Evolutionary conservation across 108 stramenopile genomes (phyloP), one percentile per base, ranked within the genome.

Genomic region (Cylindrotheca closterium): DNA sequence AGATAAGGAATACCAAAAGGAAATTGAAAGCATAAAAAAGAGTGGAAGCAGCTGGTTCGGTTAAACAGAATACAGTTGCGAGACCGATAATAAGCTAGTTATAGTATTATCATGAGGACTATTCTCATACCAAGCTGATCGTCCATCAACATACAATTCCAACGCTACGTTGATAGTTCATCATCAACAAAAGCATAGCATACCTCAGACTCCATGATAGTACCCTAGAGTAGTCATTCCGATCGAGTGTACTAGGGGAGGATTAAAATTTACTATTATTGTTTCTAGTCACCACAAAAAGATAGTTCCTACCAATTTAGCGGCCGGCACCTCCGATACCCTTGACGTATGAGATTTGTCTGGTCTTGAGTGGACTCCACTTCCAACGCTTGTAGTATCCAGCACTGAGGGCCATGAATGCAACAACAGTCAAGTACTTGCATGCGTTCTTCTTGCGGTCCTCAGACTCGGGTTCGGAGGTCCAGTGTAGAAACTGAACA

Each of bases 321-420:
- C 50, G 63, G 26, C 55, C 65, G 30, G 73, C 73, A 60, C 73
- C 73, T 19, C 60, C 54, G 55, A 67, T 51, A 46, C 73, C 82
- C 68, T 96, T 97, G 58, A 92, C 74, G 84, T 99, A 99, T 33
- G 88, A 71, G 70, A 98, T 97, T 82, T 95, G 81, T 74, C 96
- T 79, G 50, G 96, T 97, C 96, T 99, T 99, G 64, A 93, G 79
- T 25, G 95, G 84, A 46, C 88, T 66, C 96, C 97, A 99, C 83
- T 95, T 88, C 84, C 97, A 96, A 57, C 99, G 83, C 89, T 99
- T 99, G 83, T 96, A 96, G 71, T 90, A 98, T 55, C 96, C 97
- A 51, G 92, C 89, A 65, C 96, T 67, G 37, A 84, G 51, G 33
- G 94, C 79, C 60, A 86, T 86, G 67, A 97, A 80, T 54, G 80